phyloP scores from a whole-genome alignment of 148 eudicot genomes.

The Rhododendron griersonianum region DNA sequence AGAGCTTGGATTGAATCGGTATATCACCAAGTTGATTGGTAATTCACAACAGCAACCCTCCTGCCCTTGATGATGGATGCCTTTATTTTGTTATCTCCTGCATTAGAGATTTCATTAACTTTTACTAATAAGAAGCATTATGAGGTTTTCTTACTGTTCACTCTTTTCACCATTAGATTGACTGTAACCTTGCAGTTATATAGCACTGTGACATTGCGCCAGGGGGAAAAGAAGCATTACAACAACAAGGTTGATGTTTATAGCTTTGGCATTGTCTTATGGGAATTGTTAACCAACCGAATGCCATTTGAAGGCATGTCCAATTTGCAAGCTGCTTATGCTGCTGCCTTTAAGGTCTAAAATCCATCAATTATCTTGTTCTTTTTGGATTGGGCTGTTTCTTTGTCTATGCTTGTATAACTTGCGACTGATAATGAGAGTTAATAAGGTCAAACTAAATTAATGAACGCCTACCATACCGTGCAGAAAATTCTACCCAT shows the following conservation, averaged over 20 bases:
- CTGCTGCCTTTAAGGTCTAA: constrained; percentile 88
- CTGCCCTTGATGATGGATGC: background rate
- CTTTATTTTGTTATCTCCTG: background rate
- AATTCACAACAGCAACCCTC: background rate
- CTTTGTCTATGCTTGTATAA: background rate
- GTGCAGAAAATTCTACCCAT: background rate
- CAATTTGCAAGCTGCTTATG: constrained; percentile 94
- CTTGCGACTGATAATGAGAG: background rate
- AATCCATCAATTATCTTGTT: background rate
- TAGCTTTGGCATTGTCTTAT: constrained; percentile 90
- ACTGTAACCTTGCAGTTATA: constrained; percentile 55
- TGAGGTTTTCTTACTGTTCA: background rate
- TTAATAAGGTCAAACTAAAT: background rate
- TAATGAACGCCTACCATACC: background rate
- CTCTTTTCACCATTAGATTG: constrained; percentile 14
- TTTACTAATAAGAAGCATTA: background rate
- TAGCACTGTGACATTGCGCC: constrained; percentile 91
- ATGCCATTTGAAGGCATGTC: constrained; percentile 97
- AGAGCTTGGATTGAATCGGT: too few relatives aligned
- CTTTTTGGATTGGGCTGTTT: constrained; percentile 7
- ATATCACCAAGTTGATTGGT: background rate
- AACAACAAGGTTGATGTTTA: constrained; percentile 97
- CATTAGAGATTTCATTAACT: background rate
- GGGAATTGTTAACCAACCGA: constrained; percentile 90
- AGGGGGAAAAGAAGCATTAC: constrained; percentile 97